Evolutionary conservation across 139 green algal genomes (phyloP), one percentile per base, ranked within the genome.

Genomic region (Picochlorum costavermella): DNA sequence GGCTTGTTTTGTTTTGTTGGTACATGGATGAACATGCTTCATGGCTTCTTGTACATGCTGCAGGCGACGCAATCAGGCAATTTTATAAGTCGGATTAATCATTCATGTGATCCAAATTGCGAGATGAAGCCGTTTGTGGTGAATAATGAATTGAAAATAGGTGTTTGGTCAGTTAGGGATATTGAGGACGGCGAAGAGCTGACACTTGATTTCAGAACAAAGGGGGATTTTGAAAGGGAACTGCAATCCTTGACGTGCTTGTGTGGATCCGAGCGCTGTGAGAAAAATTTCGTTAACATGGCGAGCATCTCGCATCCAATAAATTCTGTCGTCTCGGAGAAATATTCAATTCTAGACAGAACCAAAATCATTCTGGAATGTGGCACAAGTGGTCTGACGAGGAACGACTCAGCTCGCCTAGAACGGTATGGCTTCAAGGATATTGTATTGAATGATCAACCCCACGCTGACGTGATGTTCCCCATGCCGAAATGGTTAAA

Each of bases 81-180:
- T 31, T 90, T 96, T 67, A 86, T 85, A 10, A 85, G 70, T 62
- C 80, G 91, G 50, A 84, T 97, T 62, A 89, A 79, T 66, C 91
- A 97, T 75, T 90, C 78, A 56, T 97, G 91, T 84, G 83, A 69
- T 14, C 88, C 91, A 56, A 97, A 97, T 75, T 96, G 90, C 72
- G 61, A 76, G 51, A 84, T 84, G 4, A 69, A 84, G 40, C 73
- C 88, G 17, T 72, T 92, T 62, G 75, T 75, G 3, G 72, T 62
- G 29, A 69, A 72, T 23, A 83, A 82, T n/a, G 75, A 79, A 17
- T 68, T 94, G 20, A 90, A 81, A 30, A 86, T 95, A 28, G 87
- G 83, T 23, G 74, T 94, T 56, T 93, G 88, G 73, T 88, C 88
- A 43, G 75, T 81, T 48, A 73, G 80, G 4, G 20, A 64, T 20